Evolutionary conservation across 2,329 filamentous ascomycete genomes (phyloP).

Genomic region (Furcasterigmium furcatum): DNA sequence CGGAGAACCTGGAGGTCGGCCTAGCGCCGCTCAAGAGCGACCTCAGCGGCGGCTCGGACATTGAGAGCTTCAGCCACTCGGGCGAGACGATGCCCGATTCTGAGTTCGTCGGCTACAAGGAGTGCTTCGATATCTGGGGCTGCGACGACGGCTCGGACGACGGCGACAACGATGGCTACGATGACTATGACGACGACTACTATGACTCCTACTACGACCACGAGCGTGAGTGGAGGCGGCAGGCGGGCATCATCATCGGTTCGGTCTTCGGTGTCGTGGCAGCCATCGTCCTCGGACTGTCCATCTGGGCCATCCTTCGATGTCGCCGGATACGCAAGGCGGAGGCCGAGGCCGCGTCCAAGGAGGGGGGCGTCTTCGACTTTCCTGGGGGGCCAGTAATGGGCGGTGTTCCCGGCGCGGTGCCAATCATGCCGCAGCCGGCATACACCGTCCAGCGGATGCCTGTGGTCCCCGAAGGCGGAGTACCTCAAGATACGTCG

Average conservation of each 20-base stretch:
- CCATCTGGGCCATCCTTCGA: conserved; percentile 4
- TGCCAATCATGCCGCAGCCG: too few species aligned
- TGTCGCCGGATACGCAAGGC: conserved; percentile 5
- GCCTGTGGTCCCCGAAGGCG: too few species aligned
- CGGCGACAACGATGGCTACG: neutral
- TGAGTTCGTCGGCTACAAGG: neutral
- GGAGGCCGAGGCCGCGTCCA: neutral
- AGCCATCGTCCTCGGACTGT: neutral
- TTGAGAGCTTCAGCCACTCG: neutral
- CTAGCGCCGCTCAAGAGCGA: conserved; percentile 14
- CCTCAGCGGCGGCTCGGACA: neutral
- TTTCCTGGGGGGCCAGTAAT: too few species aligned
- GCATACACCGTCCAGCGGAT: too few species aligned
- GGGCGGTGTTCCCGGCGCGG: too few species aligned
- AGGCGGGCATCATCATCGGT: neutral
- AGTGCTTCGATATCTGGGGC: neutral
- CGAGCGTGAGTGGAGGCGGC: neutral
- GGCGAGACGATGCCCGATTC: neutral
- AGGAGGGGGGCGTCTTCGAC: too few species aligned
- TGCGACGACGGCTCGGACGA: neutral
- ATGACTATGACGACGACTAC: neutral
- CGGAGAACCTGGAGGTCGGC: conserved; percentile 24
- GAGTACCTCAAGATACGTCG: too few species aligned
- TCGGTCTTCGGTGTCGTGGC: neutral
- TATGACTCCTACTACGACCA: neutral